Evolutionary conservation across 148 eudicot species (phyloP).

Genomic region (Suaeda aralocaspica): DNA sequence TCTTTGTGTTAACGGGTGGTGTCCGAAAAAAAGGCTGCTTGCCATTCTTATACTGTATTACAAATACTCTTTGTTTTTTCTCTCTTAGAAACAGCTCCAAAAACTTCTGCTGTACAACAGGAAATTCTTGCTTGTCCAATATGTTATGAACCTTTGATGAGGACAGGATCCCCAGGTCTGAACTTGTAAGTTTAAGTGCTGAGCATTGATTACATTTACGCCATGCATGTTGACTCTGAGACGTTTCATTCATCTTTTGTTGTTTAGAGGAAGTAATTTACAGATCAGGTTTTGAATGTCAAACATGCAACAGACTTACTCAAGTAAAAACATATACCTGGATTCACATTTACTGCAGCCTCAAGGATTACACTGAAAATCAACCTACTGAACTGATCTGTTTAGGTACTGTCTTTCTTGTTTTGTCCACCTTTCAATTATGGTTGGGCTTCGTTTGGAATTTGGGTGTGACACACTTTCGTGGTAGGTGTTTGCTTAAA

Average conservation of each 20-base stretch:
- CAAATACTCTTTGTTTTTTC: slow-evolving; percentile 15
- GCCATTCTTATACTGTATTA: neutral
- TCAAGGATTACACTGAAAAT: slow-evolving; percentile 60
- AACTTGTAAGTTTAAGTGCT: slow-evolving; percentile 62
- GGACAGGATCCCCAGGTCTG: slow-evolving; percentile 81
- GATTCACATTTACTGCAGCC: slow-evolving; percentile 91
- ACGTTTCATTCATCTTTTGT: slow-evolving; percentile 21
- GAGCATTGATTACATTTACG: neutral
- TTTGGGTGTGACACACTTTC: neutral
- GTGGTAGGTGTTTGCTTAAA: neutral
- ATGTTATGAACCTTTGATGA: slow-evolving; percentile 65
- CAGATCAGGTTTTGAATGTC: slow-evolving; percentile 87
- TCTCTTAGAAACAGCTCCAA: slow-evolving; percentile 40
- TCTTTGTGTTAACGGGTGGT: neutral
- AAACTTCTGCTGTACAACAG: slow-evolving; percentile 26
- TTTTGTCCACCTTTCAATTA: neutral
- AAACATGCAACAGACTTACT: slow-evolving; percentile 71
- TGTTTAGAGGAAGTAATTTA: slow-evolving; percentile 78
- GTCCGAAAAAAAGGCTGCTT: neutral
- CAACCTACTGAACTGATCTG: slow-evolving; percentile 75
- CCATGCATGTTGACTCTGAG: slow-evolving; percentile 7
- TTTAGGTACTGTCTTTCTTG: slow-evolving; percentile 48
- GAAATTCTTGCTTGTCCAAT: slow-evolving; percentile 81
- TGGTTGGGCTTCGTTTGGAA: neutral
- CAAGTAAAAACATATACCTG: slow-evolving; percentile 83